Evolutionary conservation across 306 rosid genomes (phyloP).

Genomic region (Aeschynomene evenia): DNA sequence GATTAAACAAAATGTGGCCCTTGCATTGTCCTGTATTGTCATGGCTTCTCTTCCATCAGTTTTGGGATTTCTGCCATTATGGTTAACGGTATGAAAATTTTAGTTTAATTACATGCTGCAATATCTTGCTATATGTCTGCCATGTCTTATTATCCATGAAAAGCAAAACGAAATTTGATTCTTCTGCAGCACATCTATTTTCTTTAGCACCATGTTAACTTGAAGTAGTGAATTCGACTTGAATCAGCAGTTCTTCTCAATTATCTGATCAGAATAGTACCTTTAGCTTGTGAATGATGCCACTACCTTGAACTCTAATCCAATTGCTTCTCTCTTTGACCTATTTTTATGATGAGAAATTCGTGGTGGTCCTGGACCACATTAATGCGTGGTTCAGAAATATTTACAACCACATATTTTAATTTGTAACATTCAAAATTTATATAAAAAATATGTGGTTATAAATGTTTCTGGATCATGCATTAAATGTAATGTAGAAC

Average conservation of each 20-base stretch:
- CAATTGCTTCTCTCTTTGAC: neutral
- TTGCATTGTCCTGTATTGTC: constrained; percentile 74
- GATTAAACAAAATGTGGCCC: constrained; percentile 92
- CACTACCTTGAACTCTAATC: neutral
- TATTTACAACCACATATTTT: too few species aligned
- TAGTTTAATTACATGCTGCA: constrained; percentile 25
- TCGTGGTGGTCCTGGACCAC: too few species aligned
- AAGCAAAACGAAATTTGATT: constrained; percentile 2
- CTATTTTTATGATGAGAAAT: neutral
- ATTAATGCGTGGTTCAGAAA: too few species aligned
- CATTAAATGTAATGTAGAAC: too few species aligned
- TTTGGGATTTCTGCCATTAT: constrained; percentile 88
- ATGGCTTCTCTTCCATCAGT: constrained; percentile 93
- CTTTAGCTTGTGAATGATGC: neutral
- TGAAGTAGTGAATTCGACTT: neutral
- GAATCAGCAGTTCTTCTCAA: neutral
- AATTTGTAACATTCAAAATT: too few species aligned
- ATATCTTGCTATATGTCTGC: neutral
- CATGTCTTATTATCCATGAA: constrained; percentile 7
- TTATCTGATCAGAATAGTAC: constrained; percentile 2
- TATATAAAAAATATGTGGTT: too few species aligned
- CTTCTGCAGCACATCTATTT: constrained; percentile 9
- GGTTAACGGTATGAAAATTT: constrained; percentile 84
- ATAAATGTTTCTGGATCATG: too few species aligned
- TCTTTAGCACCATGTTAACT: neutral